Evolutionary conservation across 1,284 basidiomycete genomes (phyloP), one percentile per base, ranked within the genome.

Genomic region (Volvariella surrecta): DNA sequence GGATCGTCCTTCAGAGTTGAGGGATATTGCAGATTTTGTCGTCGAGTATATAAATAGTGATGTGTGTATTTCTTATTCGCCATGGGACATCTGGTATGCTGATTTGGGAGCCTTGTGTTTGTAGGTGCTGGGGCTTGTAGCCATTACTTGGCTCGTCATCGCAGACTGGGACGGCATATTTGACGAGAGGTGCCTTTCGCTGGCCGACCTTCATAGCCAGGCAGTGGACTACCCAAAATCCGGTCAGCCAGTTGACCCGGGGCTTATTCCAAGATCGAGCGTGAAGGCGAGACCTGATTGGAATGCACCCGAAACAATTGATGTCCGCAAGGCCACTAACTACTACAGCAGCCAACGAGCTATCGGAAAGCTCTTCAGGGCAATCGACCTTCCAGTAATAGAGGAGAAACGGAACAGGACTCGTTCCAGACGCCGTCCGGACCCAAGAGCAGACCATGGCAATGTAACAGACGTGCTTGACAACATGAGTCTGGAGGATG

Each of bases 21-120:
- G 55, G 13, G 89, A 83, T 58, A 79, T 87, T 1, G 79, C 76
- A 1, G 75, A 85, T 39, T 89, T 88, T 54, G 74, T 88, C 11
- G 68, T 82, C 42, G 79, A 86, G 45, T 87, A 76, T 48, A 80
- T 84, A 48, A 76, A 67, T 51, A 79, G 72, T 41, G 81, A 86
- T 55, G 76, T 80, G 46, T 48, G 54, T n/a, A n/a, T n/a, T n/a
- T n/a, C n/a, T n/a, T n/a, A 51, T 48, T 28, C 32, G 38, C 31
- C 44, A 3, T 4, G 24, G 21, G 20, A 18, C 37, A 39, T 21
- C n/a, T n/a, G n/a, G n/a, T n/a, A n/a, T n/a, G n/a, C n/a, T n/a
- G n/a, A n/a, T n/a, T n/a, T n/a, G n/a, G n/a, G n/a, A n/a, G n/a
- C n/a, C n/a, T n/a, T n/a, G n/a, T n/a, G n/a, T n/a, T n/a, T 43